These are phyloP conservation scores for Penicillium bovifimosum DNA, from an alignment of 495 filamentous ascomycete genomes.

Conservation along the genomic window DNA sequence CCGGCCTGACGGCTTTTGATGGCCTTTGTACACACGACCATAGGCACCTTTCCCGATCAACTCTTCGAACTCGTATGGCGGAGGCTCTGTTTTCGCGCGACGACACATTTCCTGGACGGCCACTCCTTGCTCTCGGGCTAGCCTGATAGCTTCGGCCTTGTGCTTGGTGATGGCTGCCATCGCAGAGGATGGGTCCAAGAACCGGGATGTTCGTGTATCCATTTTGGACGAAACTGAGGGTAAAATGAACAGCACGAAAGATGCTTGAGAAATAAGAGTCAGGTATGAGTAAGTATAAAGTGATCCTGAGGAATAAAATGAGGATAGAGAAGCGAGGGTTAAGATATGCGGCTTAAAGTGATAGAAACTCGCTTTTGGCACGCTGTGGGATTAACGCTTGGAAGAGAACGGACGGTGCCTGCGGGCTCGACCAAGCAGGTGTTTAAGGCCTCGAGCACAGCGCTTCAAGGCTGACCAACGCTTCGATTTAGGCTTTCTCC, in stretches of 20 bases:
- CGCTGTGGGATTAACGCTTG: not conserved
- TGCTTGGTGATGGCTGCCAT: constrained; percentile 46
- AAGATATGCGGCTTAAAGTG: not conserved
- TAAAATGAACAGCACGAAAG: not conserved
- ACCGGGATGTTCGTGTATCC: constrained; percentile 31
- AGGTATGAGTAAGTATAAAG: not conserved
- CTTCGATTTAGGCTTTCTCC: not conserved
- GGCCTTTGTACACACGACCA: constrained; percentile 86
- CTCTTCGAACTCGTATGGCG: constrained; percentile 76
- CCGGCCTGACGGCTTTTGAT: constrained; percentile 49
- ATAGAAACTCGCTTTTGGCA: not conserved
- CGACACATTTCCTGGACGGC: constrained; percentile 47
- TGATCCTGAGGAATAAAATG: not conserved
- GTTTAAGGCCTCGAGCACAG: not conserved
- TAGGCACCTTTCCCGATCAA: constrained; percentile 94
- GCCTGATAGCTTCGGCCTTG: constrained; percentile 43
- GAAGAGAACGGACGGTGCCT: not conserved
- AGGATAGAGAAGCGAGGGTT: not conserved
- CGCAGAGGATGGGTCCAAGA: constrained; percentile 42
- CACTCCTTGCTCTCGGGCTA: constrained; percentile 44
- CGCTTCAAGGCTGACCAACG: not conserved
- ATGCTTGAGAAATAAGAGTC: not conserved
- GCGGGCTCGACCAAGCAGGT: not conserved
- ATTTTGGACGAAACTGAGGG: constrained; percentile 12
- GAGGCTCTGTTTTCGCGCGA: constrained; percentile 40